Evolutionary conservation across 2,329 filamentous ascomycete species (phyloP).

Genomic region (Fusarium sororula): DNA sequence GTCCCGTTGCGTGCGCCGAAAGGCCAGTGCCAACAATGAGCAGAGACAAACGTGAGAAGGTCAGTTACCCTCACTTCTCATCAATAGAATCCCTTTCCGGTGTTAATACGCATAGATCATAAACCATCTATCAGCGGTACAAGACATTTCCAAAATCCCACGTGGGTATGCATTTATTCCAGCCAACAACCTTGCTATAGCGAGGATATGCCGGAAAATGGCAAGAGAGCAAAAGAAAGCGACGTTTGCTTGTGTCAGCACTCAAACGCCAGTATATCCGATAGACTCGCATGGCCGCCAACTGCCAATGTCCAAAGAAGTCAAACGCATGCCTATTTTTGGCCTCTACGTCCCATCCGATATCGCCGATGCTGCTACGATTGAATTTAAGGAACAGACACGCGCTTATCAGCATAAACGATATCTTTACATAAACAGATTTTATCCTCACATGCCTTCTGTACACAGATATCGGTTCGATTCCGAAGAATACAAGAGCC

Average conservation of each 20-base stretch:
- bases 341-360: neutral
- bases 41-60: neutral
- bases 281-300: neutral
- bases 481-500: no score
- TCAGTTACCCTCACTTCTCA: neutral
- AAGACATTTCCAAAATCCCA: neutral
- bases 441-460: neutral
- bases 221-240: neutral
- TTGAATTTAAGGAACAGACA: neutral
- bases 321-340: neutral
- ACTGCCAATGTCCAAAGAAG: neutral
- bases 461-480: no score
- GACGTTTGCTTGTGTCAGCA: neutral
- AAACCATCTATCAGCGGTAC: fast-evolving
- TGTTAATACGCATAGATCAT: neutral
- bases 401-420: neutral
- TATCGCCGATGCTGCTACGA: neutral
- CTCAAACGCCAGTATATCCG: no score
- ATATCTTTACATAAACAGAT: neutral
- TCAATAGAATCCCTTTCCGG: neutral
- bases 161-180: neutral
- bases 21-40: neutral
- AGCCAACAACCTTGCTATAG: neutral
- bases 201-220: neutral
- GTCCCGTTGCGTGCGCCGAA: neutral